Percentiles rank a stretch among this genome's conserved stretches.
These are phyloP conservation scores for Penicillium cataractarum DNA, from an alignment of 495 filamentous ascomycete genomes.

Conservation along the genomic window DNA sequence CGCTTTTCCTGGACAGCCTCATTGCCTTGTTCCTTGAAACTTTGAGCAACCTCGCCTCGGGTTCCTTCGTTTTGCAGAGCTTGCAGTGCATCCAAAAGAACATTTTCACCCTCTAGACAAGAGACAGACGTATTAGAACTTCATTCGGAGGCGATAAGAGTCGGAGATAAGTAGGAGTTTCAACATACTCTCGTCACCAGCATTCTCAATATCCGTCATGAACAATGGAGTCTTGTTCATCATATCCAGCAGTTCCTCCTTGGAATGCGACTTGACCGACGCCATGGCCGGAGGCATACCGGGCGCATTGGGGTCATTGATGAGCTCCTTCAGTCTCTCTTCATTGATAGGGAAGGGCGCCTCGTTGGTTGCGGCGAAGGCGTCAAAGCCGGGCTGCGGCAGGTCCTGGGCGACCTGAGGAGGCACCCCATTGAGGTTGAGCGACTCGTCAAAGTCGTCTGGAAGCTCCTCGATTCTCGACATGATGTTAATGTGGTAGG, in stretches of 20 bases:
- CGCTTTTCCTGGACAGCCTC: conserved; percentile 74
- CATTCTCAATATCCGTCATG: conserved; percentile 88
- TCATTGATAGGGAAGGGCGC: conserved; percentile 50
- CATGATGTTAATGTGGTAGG: conserved; percentile 27
- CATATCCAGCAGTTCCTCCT: conserved; percentile 71
- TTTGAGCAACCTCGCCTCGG: conserved; percentile 72
- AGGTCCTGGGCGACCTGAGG: conserved; percentile 21
- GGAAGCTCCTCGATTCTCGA: conserved; percentile 55
- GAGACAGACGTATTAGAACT: background rate
- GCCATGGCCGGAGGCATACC: conserved; percentile 63
- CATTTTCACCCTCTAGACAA: conserved; percentile 62
- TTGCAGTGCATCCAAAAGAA: conserved; percentile 80
- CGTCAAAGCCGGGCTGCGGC: conserved; percentile 27
- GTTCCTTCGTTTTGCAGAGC: conserved; percentile 94
- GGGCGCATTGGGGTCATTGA: conserved; percentile 38
- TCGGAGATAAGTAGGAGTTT: background rate
- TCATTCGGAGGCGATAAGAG: background rate
- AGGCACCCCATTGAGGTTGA: conserved; percentile 37
- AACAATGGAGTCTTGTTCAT: conserved; percentile 87
- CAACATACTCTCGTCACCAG: conserved; percentile 56
- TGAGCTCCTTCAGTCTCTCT: conserved; percentile 39
- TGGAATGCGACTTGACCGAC: conserved; percentile 60
- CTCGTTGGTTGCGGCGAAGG: conserved; percentile 37
- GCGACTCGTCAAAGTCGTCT: conserved; percentile 53
- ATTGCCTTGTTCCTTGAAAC: conserved; percentile 89